Evolutionary conservation across 2,329 filamentous ascomycete species (phyloP), one percentile per base, ranked within the genome.

Genomic region (Capronia americana): DNA sequence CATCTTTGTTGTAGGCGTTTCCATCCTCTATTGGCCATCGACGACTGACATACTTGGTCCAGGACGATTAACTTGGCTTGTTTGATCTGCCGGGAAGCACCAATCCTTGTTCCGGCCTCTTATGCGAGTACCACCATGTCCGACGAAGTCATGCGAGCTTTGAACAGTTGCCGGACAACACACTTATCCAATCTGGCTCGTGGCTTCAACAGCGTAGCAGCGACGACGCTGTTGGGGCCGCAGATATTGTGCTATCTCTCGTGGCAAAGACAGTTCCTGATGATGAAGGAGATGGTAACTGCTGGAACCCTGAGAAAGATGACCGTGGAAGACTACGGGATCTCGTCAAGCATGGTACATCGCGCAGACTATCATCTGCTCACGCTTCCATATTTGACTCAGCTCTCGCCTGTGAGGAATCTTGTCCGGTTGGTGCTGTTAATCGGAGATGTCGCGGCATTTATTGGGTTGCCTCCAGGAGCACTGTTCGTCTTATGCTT

Each of bases 321-420:
- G 51, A 55, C 51, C 6, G 28, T 55, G 17, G 51, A 55, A n/a
- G 51, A 55, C 17, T 55, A 34, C 17, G 51, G 24, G 17, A 55
- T 34, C 26, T n/a, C 53, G 2, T 32, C 53, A 20, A 32, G 53
- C 24, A 56, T 56, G 53, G 53, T 34, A 7, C 53, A 56, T 34
- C 53, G 53, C 20, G 53, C 53, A 30, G 53, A 56, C 28, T 56
- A 56, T 20, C 53, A 56, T 56, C 28, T 56, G 30, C 24, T 56
- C 4, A 56, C 26, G 4, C 53, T 56, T n/a, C 17, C 28, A 56
- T 30, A 38, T 24, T 30, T 56, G 53, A 56, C 53, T 5, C 7
- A 34, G 26, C 53, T 56, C 17, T 30, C 12, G 3, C 26, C 28
- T 11, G 10, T 56, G 28, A 30, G 17, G n/a, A 34, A 56, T 20